phyloP scores from a whole-genome alignment of 805 yeast genomes.

The Teunomyces gatunensis region DNA sequence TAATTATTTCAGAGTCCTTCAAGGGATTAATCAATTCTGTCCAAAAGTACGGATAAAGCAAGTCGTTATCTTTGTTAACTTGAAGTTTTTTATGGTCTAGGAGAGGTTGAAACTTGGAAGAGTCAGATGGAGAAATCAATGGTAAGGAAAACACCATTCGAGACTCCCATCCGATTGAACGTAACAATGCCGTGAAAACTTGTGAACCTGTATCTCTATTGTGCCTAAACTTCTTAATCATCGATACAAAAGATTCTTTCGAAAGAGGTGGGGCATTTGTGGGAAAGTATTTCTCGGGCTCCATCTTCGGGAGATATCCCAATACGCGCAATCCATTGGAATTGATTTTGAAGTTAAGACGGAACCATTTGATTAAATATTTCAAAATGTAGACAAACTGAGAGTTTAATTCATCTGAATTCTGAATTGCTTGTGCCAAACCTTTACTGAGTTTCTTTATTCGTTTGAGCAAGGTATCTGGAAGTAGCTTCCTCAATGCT shows the following conservation, averaged over 20 bases:
- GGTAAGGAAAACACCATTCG: conserved; percentile 34
- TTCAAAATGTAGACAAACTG: conserved; percentile 28
- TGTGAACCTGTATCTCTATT: conserved; percentile 36
- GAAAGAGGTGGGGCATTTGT: conserved; percentile 14
- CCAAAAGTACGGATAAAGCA: conserved; percentile 37
- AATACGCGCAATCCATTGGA: conserved; percentile 29
- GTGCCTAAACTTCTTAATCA: conserved; percentile 22
- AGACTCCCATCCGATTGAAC: conserved; percentile 28
- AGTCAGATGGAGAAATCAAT: conserved; percentile 9
- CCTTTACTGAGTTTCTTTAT: conserved; percentile 17
- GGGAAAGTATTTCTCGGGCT: conserved; percentile 17
- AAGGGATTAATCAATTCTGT: conserved; percentile 33
- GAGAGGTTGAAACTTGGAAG: conserved; percentile 21
- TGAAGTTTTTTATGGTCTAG: conserved; percentile 16
- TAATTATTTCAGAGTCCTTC: conserved; percentile 19
- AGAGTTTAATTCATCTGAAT: conserved; percentile 8
- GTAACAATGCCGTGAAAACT: conserved; percentile 26
- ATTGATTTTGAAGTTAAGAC: conserved; percentile 27
- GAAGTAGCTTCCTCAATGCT: conserved; percentile 23
- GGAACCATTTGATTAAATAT: conserved; percentile 33
- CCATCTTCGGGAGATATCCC: conserved; percentile 21
- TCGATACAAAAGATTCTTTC: conserved; percentile 3
- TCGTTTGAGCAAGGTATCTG: conserved; percentile 15
- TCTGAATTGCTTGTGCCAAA: neutral
- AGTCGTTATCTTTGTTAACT: conserved; percentile 28